These are phyloP conservation scores for Bretschneidera sinensis DNA, from an alignment of 345 rosid species.

Conservation along the genomic window DNA sequence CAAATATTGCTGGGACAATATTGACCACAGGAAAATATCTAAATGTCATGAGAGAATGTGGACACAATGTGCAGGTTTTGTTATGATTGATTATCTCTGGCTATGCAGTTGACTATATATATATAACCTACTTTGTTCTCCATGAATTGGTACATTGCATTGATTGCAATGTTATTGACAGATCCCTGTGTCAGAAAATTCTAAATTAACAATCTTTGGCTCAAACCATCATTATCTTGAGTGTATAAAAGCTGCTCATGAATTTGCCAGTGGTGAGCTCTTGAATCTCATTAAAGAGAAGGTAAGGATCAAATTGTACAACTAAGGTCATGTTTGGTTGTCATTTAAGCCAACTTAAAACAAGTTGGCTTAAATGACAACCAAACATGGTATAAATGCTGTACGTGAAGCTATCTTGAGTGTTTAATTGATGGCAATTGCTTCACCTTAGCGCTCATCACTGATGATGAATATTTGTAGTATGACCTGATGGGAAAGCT, in stretches of 20 bases:
- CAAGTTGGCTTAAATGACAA: too few species aligned
- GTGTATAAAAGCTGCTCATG: constrained; percentile 86
- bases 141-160: constrained; percentile 9
- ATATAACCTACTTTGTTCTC: neutral
- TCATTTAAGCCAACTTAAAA: too few species aligned
- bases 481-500: constrained; percentile 88
- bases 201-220: constrained; percentile 75
- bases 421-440: neutral
- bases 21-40: constrained; percentile 94
- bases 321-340: too few species aligned
- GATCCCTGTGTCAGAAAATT: constrained; percentile 84
- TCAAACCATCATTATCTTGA: constrained; percentile 93
- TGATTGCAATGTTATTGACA: constrained; percentile 23
- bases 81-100: neutral
- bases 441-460: constrained; percentile 7
- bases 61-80: constrained; percentile 85
- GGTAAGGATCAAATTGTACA: constrained; percentile 33
- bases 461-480: constrained; percentile 37
- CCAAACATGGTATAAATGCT: too few species aligned
- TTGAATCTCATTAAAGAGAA: constrained; percentile 76
- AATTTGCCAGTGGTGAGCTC: constrained; percentile 86
- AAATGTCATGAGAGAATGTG: constrained; percentile 99
- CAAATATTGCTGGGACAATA: constrained; percentile 85
- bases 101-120: neutral
- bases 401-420: neutral